Evolutionary conservation across 345 rosid species (phyloP).

Genomic region (Populus pruinosa): DNA sequence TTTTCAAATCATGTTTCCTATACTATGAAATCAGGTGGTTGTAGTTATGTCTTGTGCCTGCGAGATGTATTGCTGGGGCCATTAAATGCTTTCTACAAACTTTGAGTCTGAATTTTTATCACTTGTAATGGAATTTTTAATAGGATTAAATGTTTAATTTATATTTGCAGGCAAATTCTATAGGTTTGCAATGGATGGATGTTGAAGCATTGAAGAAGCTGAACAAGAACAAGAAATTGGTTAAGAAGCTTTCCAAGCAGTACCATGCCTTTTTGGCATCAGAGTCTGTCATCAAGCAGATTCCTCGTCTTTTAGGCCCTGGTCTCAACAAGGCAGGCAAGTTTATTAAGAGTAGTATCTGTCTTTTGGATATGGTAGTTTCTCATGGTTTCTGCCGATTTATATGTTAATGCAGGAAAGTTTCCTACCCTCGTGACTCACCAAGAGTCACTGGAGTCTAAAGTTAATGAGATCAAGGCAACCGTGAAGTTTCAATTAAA

Average conservation of each 20-base stretch:
- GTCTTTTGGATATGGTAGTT: not conserved
- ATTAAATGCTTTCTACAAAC: too few relatives aligned
- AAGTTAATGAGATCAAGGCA: slow-evolving; percentile 33
- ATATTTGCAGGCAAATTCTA: slow-evolving; percentile 20
- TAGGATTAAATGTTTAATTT: not conserved
- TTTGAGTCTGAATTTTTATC: not conserved
- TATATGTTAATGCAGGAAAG: slow-evolving; percentile 23
- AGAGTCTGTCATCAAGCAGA: slow-evolving; percentile 44
- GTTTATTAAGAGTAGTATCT: too few relatives aligned
- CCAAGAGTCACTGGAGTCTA: slow-evolving; percentile 35
- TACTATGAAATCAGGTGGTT: not conserved
- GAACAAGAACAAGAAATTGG: slow-evolving; percentile 43
- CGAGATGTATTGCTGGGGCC: too few relatives aligned
- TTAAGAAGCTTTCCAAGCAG: slow-evolving; percentile 40
- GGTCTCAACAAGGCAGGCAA: slow-evolving; percentile 49
- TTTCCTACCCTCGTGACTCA: slow-evolving; percentile 38
- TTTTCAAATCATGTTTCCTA: not conserved
- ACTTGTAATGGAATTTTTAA: not conserved
- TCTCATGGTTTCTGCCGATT: not conserved
- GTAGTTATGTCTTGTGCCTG: too few relatives aligned
- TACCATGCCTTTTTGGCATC: slow-evolving; percentile 41
- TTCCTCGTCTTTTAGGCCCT: slow-evolving; percentile 43
- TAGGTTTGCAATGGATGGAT: slow-evolving; percentile 39
- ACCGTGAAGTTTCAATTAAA: slow-evolving; percentile 38
- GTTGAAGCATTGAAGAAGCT: slow-evolving; percentile 40